These are phyloP conservation scores for Wickerhamiella hasegawae DNA, from an alignment of 805 yeast genomes.

Conservation along the genomic window DNA sequence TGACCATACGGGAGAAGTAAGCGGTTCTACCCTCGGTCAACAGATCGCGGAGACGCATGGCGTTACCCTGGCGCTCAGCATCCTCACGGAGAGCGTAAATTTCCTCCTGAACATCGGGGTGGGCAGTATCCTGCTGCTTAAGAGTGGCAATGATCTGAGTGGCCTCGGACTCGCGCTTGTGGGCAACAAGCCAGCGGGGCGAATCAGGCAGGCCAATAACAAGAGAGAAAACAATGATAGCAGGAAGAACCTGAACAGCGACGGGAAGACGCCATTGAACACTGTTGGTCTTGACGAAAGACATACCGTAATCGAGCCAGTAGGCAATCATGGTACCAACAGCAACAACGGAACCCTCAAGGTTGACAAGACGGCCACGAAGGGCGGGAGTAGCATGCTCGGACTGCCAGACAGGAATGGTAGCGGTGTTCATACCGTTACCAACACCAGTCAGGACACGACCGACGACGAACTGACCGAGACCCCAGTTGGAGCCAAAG, in stretches of 20 bases:
- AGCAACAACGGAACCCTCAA: constrained; percentile 58
- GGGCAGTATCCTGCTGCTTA: constrained; percentile 11
- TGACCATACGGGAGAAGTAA: constrained; percentile 15
- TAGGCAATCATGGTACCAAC: constrained; percentile 63
- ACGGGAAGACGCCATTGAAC: constrained; percentile 67
- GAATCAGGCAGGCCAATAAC: constrained; percentile 62
- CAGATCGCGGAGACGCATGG: constrained; percentile 12
- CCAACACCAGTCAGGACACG: constrained; percentile 63
- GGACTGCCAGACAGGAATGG: constrained; percentile 70
- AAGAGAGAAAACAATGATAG: constrained; percentile 38
- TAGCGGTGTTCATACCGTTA: constrained; percentile 62
- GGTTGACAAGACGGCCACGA: constrained; percentile 52
- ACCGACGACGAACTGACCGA: constrained; percentile 62
- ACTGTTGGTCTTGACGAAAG: constrained; percentile 29
- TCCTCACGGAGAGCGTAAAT: constrained; percentile 13
- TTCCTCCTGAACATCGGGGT: constrained; percentile 8
- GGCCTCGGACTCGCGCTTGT: constrained; percentile 34
- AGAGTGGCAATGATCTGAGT: constrained; percentile 35
- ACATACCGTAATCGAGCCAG: constrained; percentile 60
- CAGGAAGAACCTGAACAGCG: constrained; percentile 49
- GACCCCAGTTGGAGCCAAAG: constrained; percentile 25
- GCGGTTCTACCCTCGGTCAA: constrained; percentile 15
- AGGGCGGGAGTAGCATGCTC: constrained; percentile 52
- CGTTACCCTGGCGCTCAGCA: constrained; percentile 11
- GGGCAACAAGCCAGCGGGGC: constrained; percentile 67